Evolutionary conservation across 1,139 yeast species (phyloP), one percentile per base, ranked within the genome.

Genomic region (Magnusiomyces fungicola): DNA sequence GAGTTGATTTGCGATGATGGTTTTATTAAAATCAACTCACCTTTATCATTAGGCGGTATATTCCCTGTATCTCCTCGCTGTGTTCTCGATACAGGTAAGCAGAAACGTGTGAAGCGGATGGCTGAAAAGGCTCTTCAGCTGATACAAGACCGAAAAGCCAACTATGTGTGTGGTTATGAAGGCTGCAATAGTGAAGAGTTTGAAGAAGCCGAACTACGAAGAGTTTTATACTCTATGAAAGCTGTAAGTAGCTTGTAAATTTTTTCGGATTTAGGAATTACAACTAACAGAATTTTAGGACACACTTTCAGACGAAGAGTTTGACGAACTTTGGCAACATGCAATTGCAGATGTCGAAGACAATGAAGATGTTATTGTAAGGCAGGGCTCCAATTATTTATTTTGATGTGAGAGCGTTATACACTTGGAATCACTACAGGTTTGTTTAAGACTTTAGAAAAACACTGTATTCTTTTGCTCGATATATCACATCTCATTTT

Each of bases 331-430:
- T 54, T 90, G 97, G 97, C 63, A 65, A 29, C 75, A 80, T 58
- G 85, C 87, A 9, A 62, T 82, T 9, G 68, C 72, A 43, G 85
- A 81, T 58, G 73, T 90, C 58, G 79, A 79, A 57, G 73, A 76
- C 52, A 87, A 84, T 68, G 83, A 86, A 43, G 94, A 86, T 62
- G 78, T 85, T 65, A 80, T 79, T 72, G 89, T 84, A 83, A 83
- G 92, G 89, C 86, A 81, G 78, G 90, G 81, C 74, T 58, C 36
- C n/a, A 12, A 22, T 37, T 21, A 10, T 21, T 37, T 37, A n/a
- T 3, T 37, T 37, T 6, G 12, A 9, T 21, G n/a, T n/a, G n/a
- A n/a, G n/a, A n/a, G n/a, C n/a, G n/a, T n/a, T n/a, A n/a, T n/a
- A n/a, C n/a, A n/a, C n/a, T n/a, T n/a, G n/a, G n/a, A n/a, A n/a